phyloP scores from a whole-genome alignment of 2,329 filamentous ascomycete genomes.

The Fusarium tanahbumbuense region DNA sequence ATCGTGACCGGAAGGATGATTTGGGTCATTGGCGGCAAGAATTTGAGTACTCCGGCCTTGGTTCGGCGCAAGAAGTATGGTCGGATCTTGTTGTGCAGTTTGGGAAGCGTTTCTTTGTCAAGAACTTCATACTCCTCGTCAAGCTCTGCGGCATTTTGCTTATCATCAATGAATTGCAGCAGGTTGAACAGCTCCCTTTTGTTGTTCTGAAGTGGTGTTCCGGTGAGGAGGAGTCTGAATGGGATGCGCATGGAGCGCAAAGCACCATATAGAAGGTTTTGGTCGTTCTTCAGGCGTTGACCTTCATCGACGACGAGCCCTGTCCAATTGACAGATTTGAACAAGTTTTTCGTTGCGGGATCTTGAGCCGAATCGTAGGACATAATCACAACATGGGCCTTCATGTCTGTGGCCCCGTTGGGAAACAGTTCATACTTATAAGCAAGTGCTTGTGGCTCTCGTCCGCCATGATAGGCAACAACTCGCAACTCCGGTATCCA shows the following conservation, averaged over 20 bases:
- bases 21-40: slow-evolving; percentile 91
- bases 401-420: slow-evolving; percentile 71
- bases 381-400: slow-evolving; percentile 91
- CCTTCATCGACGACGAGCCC: slow-evolving; percentile 95
- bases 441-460: slow-evolving; percentile 78
- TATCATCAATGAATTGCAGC: slow-evolving; percentile 89
- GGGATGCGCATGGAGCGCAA: slow-evolving; percentile 79
- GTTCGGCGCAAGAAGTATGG: slow-evolving; percentile 79
- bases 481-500: slow-evolving; percentile 90
- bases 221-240: slow-evolving; percentile 88
- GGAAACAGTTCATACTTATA: slow-evolving; percentile 90
- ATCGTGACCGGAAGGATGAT: slow-evolving; percentile 97
- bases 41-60: slow-evolving; percentile 89
- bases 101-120: slow-evolving; percentile 81
- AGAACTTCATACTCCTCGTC: slow-evolving; percentile 83
- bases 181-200: slow-evolving; percentile 94
- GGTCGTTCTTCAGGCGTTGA: slow-evolving; percentile 93
- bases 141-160: slow-evolving; percentile 74
- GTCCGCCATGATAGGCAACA: slow-evolving; percentile 90
- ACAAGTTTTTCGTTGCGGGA: slow-evolving; percentile 71
- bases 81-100: slow-evolving; percentile 85
- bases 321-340: slow-evolving; percentile 82
- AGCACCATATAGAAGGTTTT: slow-evolving; percentile 81
- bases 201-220: slow-evolving; percentile 95
- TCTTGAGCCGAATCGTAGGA: slow-evolving; percentile 92